Percentiles rank a stretch among this genome's conserved stretches.
These are phyloP conservation scores for Candida dajiaensis DNA, from an alignment of 805 yeast species.

Conservation along the genomic window DNA sequence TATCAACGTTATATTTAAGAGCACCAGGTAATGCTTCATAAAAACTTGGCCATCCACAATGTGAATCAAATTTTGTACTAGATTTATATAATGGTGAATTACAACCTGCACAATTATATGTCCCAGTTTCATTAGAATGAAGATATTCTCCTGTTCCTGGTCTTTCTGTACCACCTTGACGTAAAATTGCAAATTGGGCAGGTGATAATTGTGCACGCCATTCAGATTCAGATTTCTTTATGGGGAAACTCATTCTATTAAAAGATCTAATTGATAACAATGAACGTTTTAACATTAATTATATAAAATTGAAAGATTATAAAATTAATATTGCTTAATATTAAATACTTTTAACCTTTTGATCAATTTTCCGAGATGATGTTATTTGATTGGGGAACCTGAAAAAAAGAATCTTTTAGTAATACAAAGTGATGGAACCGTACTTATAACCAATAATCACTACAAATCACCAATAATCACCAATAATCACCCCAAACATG, in stretches of 20 bases:
- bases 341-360: too few species aligned
- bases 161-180: conserved; percentile 51
- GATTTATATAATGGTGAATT: conserved; percentile 72
- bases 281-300: neutral
- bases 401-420: neutral
- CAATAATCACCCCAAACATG: too few species aligned
- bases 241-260: conserved; percentile 7
- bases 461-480: too few species aligned
- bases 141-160: conserved; percentile 37
- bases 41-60: conserved; percentile 99
- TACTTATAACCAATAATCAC: too few species aligned
- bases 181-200: conserved; percentile 69
- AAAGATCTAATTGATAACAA: neutral
- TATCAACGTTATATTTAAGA: conserved; percentile 55
- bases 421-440: too few species aligned
- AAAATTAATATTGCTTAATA: too few species aligned
- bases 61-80: conserved; percentile 76
- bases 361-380: too few species aligned
- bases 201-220: conserved; percentile 81
- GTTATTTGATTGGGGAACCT: neutral
- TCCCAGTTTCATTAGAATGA: conserved; percentile 46
- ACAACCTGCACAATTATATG: conserved; percentile 85
- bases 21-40: conserved; percentile 85
- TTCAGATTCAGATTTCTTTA: conserved; percentile 40
- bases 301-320: too few species aligned